A percentile compares a stretch with the other conserved stretches of the same genome.
Evolutionary conservation across 2,329 filamentous ascomycete genomes (phyloP).

Genomic region (Ustulina deusta): DNA sequence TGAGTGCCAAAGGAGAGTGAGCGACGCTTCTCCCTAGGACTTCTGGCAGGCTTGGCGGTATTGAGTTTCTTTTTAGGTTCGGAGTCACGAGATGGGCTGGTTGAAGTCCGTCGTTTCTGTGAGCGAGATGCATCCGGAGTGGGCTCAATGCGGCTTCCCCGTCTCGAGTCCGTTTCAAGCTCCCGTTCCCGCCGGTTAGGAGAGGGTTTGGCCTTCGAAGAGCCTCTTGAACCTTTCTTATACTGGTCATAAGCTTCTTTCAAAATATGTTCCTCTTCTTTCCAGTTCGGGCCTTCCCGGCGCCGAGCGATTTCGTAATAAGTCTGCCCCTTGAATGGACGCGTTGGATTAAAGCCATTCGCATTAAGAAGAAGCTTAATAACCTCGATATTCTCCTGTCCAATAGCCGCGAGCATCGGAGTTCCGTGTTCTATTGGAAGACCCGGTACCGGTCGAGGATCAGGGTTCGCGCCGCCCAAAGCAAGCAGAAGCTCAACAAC

Average conservation of each 20-base stretch:
- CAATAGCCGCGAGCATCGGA: slow-evolving; percentile 93
- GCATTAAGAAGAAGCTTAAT: slow-evolving; percentile 84
- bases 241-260: slow-evolving; percentile 79
- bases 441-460: slow-evolving; percentile 74
- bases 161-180: slow-evolving; percentile 58
- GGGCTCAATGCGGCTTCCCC: slow-evolving; percentile 57
- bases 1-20: slow-evolving; percentile 58
- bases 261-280: slow-evolving; percentile 84
- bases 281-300: slow-evolving; percentile 87
- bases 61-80: slow-evolving; percentile 59
- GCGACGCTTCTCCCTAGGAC: slow-evolving; percentile 63
- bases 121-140: slow-evolving; percentile 58
- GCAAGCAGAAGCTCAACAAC: slow-evolving; percentile 83
- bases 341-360: slow-evolving; percentile 83
- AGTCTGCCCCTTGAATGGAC: slow-evolving; percentile 78
- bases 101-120: slow-evolving; percentile 60
- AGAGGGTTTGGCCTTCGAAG: slow-evolving; percentile 64
- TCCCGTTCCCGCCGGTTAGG: slow-evolving; percentile 58
- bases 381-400: slow-evolving; percentile 86
- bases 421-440: slow-evolving; percentile 80
- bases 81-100: slow-evolving; percentile 61
- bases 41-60: slow-evolving; percentile 54
- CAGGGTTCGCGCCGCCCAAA: slow-evolving; percentile 72
- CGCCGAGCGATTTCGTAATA: slow-evolving; percentile 90
- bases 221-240: slow-evolving; percentile 64